Conservation (phyloP, 129 eudicot genomes). For the Escallonia herrerae region DNA sequence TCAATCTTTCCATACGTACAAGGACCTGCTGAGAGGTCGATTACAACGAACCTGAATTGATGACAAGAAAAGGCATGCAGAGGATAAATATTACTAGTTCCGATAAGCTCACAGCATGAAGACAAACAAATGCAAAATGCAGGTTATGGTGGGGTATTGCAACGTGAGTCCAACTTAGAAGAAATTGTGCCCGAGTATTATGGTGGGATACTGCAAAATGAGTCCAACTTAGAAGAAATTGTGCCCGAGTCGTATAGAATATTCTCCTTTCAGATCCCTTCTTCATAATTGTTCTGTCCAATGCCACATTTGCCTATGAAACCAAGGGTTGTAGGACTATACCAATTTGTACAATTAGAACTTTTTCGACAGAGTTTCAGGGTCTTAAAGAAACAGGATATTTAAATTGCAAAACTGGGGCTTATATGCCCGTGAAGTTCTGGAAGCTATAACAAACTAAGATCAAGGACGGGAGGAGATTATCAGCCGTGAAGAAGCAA, state of each 20-base stretch:
- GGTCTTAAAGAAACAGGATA: no score
- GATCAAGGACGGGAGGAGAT: no score
- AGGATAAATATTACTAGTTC: no score
- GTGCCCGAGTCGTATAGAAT: background rate
- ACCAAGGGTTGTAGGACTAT: background rate
- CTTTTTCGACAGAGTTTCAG: background rate
- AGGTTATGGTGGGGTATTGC: background rate
- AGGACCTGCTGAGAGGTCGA: constrained; percentile 98
- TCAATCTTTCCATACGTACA: constrained; percentile 97
- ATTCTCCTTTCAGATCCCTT: background rate
- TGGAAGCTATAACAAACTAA: no score
- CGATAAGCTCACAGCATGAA: background rate
- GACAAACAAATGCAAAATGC: background rate
- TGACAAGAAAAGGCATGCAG: background rate
- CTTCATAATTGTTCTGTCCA: background rate
- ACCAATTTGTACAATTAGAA: background rate
- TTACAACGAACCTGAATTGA: constrained; percentile 71
- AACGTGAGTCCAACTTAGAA: background rate
- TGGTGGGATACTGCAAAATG: background rate
- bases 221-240: background rate
- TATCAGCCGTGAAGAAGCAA: no score
- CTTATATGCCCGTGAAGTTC: no score
- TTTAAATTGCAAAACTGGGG: no score
- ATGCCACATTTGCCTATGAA: background rate
- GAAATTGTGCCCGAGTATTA: no score